A percentile compares a stretch with the other conserved stretches of the same genome.
These are phyloP conservation scores for Penicillium paneum DNA, from an alignment of 2,329 filamentous ascomycete species.

Conservation along the genomic window DNA sequence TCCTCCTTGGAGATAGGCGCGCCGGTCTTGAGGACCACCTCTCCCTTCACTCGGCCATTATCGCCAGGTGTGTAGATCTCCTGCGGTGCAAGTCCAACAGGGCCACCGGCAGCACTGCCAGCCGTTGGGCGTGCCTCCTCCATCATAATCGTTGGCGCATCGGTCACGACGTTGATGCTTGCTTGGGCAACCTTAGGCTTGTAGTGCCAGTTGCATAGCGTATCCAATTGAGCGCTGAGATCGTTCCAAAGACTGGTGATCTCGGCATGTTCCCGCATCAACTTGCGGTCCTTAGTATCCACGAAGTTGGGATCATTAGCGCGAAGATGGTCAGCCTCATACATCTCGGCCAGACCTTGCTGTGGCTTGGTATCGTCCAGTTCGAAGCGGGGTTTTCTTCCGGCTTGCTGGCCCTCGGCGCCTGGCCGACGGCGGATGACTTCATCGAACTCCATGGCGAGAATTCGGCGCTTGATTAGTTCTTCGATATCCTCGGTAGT, in stretches of 20 bases:
- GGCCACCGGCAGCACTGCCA: constrained; percentile 57
- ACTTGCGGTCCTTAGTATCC: constrained; percentile 76
- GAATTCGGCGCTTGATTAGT: constrained; percentile 87
- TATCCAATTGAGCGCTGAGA: constrained; percentile 75
- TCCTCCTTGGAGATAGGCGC: constrained; percentile 77
- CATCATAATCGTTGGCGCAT: constrained; percentile 89
- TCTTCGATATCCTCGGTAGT: constrained; percentile 88
- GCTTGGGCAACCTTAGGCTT: constrained; percentile 80
- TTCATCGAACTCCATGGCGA: constrained; percentile 89
- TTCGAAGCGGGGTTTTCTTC: constrained; percentile 70
- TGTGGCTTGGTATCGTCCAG: constrained; percentile 84
- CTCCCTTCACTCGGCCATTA: constrained; percentile 59
- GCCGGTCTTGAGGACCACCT: constrained; percentile 74
- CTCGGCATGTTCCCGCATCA: constrained; percentile 76
- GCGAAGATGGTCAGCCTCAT: constrained; percentile 87
- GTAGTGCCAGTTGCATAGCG: constrained; percentile 91
- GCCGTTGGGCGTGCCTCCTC: constrained; percentile 90
- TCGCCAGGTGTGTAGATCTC: constrained; percentile 86
- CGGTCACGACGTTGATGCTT: constrained; percentile 80
- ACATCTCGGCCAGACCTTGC: constrained; percentile 84
- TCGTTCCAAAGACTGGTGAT: constrained; percentile 80
- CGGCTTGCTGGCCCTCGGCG: constrained; percentile 59
- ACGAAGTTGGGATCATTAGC: constrained; percentile 75
- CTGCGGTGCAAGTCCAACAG: constrained; percentile 81
- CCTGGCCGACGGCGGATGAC: constrained; percentile 78